Evolutionary conservation across 345 rosid genomes (phyloP), one percentile per base, ranked within the genome.

Genomic region (Arabidopsis arenosa): DNA sequence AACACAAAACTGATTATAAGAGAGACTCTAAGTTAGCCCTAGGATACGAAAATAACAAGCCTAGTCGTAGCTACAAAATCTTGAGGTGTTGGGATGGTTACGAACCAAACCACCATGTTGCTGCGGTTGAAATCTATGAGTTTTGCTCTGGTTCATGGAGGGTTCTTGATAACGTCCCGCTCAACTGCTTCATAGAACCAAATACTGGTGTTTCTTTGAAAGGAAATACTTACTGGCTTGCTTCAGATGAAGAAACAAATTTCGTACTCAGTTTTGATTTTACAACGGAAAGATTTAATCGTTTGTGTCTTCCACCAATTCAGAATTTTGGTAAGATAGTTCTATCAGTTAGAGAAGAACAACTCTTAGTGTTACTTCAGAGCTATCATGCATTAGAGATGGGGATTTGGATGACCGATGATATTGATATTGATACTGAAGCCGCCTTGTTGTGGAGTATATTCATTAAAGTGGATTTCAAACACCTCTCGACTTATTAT

Each of bases 1-100:
- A 36, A 58, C 12, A 0, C 41, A 33, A 57, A n/a, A n/a, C 62
- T 7, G 26, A 9, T 35, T 0, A 17, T 37, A 30, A 28, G 14
- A 12, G 6, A 9, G 7, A 5, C 5, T 28, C 37, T 12, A 55
- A 7, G 37, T 3, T 28, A 12, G 4, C 17, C 10, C 37, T 55
- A 28, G 60, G 60, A 28, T 55, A 55, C 37, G 5, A 18, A 55
- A 30, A 2, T 8, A 55, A 55, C 63, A 59, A 36, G 2, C 17
- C 14, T 59, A 17, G n/a, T 13, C 64, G 13, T 36, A 37, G 64
- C 64, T 36, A 36, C 64, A 59, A 59, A 17, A 59, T 59, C n/a
- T 59, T 59, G n/a, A 15, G 48, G 63, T 43, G 48, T 13, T 43
- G 48, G 48, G 8, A 45, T n/a, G 1, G 7, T 6, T 45, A 14